These are phyloP conservation scores for Drechslerella dactyloides DNA, from an alignment of 2,329 filamentous ascomycete species.

Conservation along the genomic window DNA sequence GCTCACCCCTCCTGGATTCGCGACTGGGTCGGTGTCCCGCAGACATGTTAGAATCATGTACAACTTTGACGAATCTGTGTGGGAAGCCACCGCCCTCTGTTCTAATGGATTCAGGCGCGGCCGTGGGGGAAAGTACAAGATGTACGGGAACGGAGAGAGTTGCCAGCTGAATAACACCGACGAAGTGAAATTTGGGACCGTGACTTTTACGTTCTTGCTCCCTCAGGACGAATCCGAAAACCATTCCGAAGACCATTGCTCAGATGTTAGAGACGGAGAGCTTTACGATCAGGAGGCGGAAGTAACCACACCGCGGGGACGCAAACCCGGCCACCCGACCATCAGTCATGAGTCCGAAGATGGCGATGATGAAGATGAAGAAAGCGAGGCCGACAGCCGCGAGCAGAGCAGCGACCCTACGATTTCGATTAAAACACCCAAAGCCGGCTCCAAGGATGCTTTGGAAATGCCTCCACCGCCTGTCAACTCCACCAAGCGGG, in stretches of 20 bases:
- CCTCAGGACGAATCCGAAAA: constrained; percentile 32
- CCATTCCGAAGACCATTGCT: constrained; percentile 36
- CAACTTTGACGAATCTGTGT: constrained; percentile 28
- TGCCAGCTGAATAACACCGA: constrained; percentile 18
- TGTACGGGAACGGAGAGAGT: constrained; percentile 26
- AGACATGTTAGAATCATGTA: constrained; percentile 35
- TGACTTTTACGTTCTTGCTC: constrained; percentile 50
- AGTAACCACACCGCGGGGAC: constrained; percentile 24
- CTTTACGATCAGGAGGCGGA: constrained; percentile 50
- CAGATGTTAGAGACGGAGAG: constrained; percentile 30
- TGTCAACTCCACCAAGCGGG: constrained; percentile 30
- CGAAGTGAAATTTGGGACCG: constrained; percentile 34
- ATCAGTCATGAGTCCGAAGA: constrained; percentile 35
- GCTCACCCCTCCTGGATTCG: constrained; percentile 16
- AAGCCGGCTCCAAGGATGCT: constrained; percentile 45
- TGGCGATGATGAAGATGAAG: constrained; percentile 49
- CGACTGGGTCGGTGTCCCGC: constrained; percentile 20
- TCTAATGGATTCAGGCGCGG: constrained; percentile 29
- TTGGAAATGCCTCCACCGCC: constrained; percentile 48
- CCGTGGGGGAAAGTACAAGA: constrained; percentile 19
- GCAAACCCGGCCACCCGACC: constrained; percentile 26
- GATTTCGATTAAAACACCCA: constrained; percentile 52
- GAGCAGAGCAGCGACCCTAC: constrained; percentile 51
- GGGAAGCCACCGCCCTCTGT: constrained; percentile 30
- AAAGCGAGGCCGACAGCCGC: constrained; percentile 44